phyloP scores from a whole-genome alignment of 768 basidiomycete species.

The Mycena filopes region DNA sequence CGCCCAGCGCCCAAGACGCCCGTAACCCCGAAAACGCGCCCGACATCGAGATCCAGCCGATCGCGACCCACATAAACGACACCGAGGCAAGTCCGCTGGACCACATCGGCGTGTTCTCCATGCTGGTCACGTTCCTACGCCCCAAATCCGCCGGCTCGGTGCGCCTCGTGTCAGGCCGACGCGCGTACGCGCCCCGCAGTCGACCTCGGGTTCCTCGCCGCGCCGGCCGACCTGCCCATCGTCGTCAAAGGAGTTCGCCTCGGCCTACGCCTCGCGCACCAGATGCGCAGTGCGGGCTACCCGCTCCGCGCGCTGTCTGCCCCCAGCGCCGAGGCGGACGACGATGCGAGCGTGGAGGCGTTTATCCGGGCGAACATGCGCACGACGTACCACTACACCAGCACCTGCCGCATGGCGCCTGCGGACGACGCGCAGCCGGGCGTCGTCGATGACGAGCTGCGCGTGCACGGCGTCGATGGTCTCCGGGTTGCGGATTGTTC shows the following conservation, averaged over 20 bases:
- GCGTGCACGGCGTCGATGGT: slow-evolving; percentile 56
- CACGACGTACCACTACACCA: slow-evolving; percentile 49
- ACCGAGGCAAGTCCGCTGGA: background rate
- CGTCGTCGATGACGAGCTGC: slow-evolving; percentile 57
- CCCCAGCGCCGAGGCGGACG: slow-evolving; percentile 40
- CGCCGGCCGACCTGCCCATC: slow-evolving; percentile 37
- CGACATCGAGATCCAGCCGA: slow-evolving; percentile 1
- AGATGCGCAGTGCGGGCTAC: slow-evolving; percentile 41
- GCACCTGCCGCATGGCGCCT: slow-evolving; percentile 47
- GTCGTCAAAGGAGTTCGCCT: slow-evolving; percentile 37
- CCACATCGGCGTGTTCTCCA: background rate
- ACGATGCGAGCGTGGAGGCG: slow-evolving; percentile 43
- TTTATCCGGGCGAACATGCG: slow-evolving; percentile 38
- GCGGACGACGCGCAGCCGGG: slow-evolving; percentile 44
- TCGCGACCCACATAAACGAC: background rate
- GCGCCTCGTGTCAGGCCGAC: slow-evolving; percentile 40
- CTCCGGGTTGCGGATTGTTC: slow-evolving; percentile 53
- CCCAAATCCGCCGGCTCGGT: slow-evolving; percentile 37
- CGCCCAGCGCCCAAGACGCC: background rate
- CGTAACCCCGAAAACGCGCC: background rate
- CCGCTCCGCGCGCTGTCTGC: slow-evolving; percentile 38
- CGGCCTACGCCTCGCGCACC: slow-evolving; percentile 37
- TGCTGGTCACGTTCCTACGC: slow-evolving; percentile 27
- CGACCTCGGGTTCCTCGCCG: slow-evolving; percentile 44
- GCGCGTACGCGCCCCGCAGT: slow-evolving; percentile 41